Conservation (phyloP, 768 basidiomycete species). For the Sistotremastrum suecicum region DNA sequence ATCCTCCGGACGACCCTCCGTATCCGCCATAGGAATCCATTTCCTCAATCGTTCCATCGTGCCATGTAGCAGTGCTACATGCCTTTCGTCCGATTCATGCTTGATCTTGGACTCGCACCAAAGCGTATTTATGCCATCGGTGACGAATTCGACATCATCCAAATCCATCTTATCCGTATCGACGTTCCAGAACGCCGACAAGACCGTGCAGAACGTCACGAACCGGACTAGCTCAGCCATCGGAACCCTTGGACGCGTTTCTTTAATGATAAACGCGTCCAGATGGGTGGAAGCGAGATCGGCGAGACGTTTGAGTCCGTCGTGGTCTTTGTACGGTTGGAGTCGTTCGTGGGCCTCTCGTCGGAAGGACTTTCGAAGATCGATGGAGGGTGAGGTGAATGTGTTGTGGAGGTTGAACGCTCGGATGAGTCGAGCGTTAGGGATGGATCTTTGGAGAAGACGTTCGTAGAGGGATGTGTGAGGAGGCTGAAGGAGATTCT, state of each 20-base stretch:
- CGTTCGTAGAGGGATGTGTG: neutral
- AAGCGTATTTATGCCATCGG: slow-evolving; percentile 28
- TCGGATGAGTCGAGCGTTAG: slow-evolving; percentile 1
- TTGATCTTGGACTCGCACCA: slow-evolving; percentile 36
- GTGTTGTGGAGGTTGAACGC: slow-evolving; percentile 1
- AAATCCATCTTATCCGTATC: slow-evolving; percentile 17
- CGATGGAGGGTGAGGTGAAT: neutral
- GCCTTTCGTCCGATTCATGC: neutral
- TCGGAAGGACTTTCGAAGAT: neutral
- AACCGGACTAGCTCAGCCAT: slow-evolving; percentile 9
- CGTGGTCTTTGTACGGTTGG: neutral
- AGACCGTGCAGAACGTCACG: slow-evolving; percentile 29
- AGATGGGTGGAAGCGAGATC: neutral
- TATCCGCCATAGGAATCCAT: slow-evolving; percentile 23
- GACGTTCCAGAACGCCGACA: slow-evolving; percentile 17
- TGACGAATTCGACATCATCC: slow-evolving; percentile 22
- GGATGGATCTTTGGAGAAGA: neutral
- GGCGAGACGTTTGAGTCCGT: neutral
- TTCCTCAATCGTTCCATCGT: slow-evolving; percentile 23
- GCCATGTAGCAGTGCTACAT: slow-evolving; percentile 13
- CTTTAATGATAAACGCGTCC: neutral
- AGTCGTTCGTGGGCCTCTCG: neutral
- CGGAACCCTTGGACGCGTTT: neutral
- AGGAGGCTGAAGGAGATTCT: neutral
- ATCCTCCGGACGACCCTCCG: slow-evolving; percentile 11